Conservation (phyloP, 306 rosid species). For the Heteromeles arbutifolia region DNA sequence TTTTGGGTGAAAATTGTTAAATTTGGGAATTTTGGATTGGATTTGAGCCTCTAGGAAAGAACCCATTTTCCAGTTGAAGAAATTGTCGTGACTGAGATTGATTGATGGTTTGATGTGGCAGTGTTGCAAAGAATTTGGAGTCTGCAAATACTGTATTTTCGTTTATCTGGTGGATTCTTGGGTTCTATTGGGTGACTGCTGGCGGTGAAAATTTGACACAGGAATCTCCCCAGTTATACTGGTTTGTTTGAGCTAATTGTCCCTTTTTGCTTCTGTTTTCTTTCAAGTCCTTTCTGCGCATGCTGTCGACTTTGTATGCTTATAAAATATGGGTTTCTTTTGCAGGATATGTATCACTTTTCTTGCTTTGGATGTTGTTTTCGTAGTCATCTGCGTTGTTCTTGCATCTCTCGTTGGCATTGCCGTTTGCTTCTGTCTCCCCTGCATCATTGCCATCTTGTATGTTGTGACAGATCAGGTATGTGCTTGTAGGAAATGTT, state of each 20-base stretch:
- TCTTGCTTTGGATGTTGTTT: slow-evolving; percentile 78
- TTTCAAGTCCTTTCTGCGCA: not conserved
- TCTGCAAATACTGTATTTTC: slow-evolving; percentile 82
- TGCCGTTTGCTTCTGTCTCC: slow-evolving; percentile 95
- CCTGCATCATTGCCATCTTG: slow-evolving; percentile 81
- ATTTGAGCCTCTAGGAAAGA: not conserved
- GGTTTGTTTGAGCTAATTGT: slow-evolving; percentile 42
- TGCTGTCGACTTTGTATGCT: slow-evolving; percentile 10
- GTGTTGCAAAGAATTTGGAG: slow-evolving; percentile 58
- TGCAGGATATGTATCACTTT: slow-evolving; percentile 82
- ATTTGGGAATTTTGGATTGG: not conserved
- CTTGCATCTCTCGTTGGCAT: slow-evolving; percentile 85
- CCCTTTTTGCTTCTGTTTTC: not conserved
- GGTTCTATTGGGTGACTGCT: slow-evolving; percentile 92
- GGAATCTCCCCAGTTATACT: slow-evolving; percentile 79
- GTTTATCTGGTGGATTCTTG: slow-evolving; percentile 84
- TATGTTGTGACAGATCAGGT: slow-evolving; percentile 78
- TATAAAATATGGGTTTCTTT: slow-evolving; percentile 10
- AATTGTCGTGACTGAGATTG: not conserved
- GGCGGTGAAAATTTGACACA: slow-evolving; percentile 68
- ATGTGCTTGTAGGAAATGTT: not conserved
- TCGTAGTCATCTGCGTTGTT: slow-evolving; percentile 69
- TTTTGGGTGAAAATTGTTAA: not conserved
- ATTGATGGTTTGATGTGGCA: slow-evolving; percentile 22
- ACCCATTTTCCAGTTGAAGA: not conserved